phyloP scores from a whole-genome alignment of 768 basidiomycete species.

The Termitomyces heimii region DNA sequence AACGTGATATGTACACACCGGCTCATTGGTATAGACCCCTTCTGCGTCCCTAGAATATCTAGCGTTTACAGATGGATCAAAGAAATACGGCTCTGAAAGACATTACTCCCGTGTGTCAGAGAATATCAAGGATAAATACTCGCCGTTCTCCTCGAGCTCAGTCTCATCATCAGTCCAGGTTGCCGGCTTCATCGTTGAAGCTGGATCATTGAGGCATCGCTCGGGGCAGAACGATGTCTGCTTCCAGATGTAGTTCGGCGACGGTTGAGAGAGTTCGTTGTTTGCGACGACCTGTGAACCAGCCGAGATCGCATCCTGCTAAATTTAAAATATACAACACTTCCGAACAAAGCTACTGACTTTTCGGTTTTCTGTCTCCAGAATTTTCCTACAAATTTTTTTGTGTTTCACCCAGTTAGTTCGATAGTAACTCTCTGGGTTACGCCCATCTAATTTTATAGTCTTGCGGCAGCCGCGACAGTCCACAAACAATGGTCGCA shows the following conservation, averaged over 20 bases:
- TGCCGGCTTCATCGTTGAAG: not conserved
- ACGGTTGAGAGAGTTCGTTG: not conserved
- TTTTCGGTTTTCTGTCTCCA: not conserved
- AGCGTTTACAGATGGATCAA: not conserved
- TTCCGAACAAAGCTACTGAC: not conserved
- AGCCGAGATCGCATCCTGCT: not conserved
- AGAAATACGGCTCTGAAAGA: not conserved
- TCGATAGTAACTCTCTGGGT: slow-evolving; percentile 13
- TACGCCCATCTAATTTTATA: slow-evolving; percentile 15
- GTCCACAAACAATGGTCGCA: slow-evolving; percentile 14
- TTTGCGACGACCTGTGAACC: not conserved
- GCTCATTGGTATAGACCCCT: not conserved
- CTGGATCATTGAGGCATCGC: not conserved
- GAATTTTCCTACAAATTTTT: slow-evolving; percentile 13
- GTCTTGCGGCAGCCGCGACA: slow-evolving; percentile 14
- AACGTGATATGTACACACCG: too few species aligned
- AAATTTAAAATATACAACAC: not conserved
- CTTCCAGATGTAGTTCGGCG: not conserved
- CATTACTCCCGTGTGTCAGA: not conserved
- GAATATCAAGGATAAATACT: not conserved
- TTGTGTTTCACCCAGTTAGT: slow-evolving; percentile 18
- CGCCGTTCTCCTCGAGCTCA: not conserved
- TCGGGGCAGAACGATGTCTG: not conserved
- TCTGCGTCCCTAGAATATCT: not conserved
- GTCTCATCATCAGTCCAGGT: not conserved